These are phyloP conservation scores for Pseudozyma tsukubaensis DNA, from an alignment of 1,284 basidiomycete species.

Conservation along the genomic window DNA sequence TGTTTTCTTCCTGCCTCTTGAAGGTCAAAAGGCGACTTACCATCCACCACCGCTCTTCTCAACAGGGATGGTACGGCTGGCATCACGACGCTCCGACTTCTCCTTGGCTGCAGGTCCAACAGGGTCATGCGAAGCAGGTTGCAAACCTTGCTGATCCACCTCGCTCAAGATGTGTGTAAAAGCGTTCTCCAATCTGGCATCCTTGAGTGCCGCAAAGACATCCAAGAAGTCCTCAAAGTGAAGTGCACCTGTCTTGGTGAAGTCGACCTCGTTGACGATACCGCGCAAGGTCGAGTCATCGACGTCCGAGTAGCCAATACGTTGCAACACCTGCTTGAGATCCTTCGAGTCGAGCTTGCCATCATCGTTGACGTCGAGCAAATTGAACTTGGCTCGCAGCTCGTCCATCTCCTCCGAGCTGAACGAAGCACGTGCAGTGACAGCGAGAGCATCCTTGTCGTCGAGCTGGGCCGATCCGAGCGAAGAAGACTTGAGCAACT, in stretches of 20 bases:
- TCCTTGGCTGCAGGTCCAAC: slow-evolving; percentile 58
- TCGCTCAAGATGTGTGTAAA: slow-evolving; percentile 62
- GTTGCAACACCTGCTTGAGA: slow-evolving; percentile 57
- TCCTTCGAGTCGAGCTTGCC: slow-evolving; percentile 61
- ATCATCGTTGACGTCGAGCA: slow-evolving; percentile 60
- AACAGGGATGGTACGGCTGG: slow-evolving; percentile 59
- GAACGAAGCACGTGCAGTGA: slow-evolving; percentile 56
- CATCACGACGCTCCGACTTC: slow-evolving; percentile 50
- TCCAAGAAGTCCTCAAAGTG: slow-evolving; percentile 65
- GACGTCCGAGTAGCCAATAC: slow-evolving; percentile 59
- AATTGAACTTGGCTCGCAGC: slow-evolving; percentile 55
- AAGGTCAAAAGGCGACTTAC: slow-evolving; percentile 19
- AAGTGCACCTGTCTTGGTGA: slow-evolving; percentile 55
- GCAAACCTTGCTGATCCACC: slow-evolving; percentile 51
- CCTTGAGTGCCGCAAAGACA: slow-evolving; percentile 62
- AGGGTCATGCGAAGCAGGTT: slow-evolving; percentile 44
- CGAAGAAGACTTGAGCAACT: slow-evolving; percentile 36
- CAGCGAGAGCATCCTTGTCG: slow-evolving; percentile 48
- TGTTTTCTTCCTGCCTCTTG: no score
- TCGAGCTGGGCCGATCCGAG: slow-evolving; percentile 41
- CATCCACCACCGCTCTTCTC: slow-evolving; percentile 64
- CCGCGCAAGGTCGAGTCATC: slow-evolving; percentile 55
- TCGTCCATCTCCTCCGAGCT: slow-evolving; percentile 62
- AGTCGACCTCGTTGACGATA: slow-evolving; percentile 62
- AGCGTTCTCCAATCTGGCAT: slow-evolving; percentile 56